phyloP scores from a whole-genome alignment of 2,329 filamentous ascomycete species.

The Teratosphaeria pseudoeucalypti region DNA sequence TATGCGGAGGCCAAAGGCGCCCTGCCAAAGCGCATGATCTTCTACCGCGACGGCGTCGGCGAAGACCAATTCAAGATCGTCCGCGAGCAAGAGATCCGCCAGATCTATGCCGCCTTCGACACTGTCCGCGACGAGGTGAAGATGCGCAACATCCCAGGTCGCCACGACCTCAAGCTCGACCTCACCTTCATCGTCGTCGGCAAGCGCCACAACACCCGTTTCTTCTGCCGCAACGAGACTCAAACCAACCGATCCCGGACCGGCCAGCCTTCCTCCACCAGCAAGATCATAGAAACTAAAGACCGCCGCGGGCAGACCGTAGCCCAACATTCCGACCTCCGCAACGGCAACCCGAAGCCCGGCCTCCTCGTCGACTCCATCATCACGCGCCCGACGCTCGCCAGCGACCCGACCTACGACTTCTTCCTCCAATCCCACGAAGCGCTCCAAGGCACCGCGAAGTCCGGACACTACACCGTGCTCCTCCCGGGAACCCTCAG shows the following conservation, averaged over 20 bases:
- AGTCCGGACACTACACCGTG: constrained; percentile 21
- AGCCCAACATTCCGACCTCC: constrained; percentile 12
- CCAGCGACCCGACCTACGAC: constrained; percentile 6
- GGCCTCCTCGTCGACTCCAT: constrained; percentile 9
- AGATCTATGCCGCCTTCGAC: background rate
- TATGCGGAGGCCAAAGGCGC: background rate
- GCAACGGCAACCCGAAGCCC: constrained; percentile 9
- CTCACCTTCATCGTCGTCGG: constrained; percentile 22
- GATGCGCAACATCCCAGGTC: background rate
- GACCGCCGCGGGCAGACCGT: constrained; percentile 4
- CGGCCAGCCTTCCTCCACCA: background rate
- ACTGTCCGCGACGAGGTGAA: background rate
- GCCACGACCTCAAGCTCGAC: background rate
- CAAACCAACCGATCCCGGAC: background rate
- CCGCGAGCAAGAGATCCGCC: background rate
- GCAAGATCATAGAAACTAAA: background rate
- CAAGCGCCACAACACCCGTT: constrained; percentile 31
- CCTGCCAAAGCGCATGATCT: constrained; percentile 11
- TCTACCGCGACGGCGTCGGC: constrained; percentile 28
- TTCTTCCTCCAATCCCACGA: constrained; percentile 15
- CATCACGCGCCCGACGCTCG: constrained; percentile 3
- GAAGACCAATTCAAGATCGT: constrained; percentile 20
- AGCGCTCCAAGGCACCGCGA: constrained; percentile 6
- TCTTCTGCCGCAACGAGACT: constrained; percentile 19
- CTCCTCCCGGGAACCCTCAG: background rate